Base-by-base conservation (phyloP, 176 grass and related monocot species). In the Oryza glaberrima region DNA sequence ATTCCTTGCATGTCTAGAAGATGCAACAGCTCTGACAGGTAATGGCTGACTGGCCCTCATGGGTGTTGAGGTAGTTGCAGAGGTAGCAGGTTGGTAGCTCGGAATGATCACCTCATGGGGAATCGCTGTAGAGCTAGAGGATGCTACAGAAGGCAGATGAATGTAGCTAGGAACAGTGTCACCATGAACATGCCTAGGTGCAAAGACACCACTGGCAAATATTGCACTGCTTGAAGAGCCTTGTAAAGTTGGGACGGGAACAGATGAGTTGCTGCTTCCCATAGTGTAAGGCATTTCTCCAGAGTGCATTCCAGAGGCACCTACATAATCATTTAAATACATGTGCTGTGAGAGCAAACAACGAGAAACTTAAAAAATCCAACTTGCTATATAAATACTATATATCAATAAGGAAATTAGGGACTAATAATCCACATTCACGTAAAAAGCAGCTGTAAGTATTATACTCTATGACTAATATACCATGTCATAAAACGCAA, bases 1-100 rank as follows among this genome's bases (percentile, higher is more conserved):
- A 68, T 65, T 79, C 76, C 93, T 92, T 79, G 84, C 76, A 78
- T 82, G 82, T 67, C 88, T 96, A 72, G 90, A 85, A 65, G 92
- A 40, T 63, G 22, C 71, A 45, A 67, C 69, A 67, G 52, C n/a
- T 69, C 63, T 15, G 32, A 86, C 13, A 80, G 81, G 43, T 52
- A 83, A 80, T 76, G 75, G 75, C 15, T 76, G 64, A 38, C 16
- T 40, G 0, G 76, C 46, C 34, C 52, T 68, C 14, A 45, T 13
- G 6, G 85, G 67, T 38, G 68, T 19, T 54, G 78, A 90, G 28
- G 82, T 68, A 34, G 72, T 22, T 41, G 74, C 30, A 47, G 83
- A 72, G 3, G 34, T 49, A 77, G 74, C 77, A 79, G 86, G 26
- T 36, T 65, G 49, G 80, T 83, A 74, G 34, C 75, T 83, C 3